phyloP scores from a whole-genome alignment of 495 filamentous ascomycete species.

The Penicillium subrubescens region DNA sequence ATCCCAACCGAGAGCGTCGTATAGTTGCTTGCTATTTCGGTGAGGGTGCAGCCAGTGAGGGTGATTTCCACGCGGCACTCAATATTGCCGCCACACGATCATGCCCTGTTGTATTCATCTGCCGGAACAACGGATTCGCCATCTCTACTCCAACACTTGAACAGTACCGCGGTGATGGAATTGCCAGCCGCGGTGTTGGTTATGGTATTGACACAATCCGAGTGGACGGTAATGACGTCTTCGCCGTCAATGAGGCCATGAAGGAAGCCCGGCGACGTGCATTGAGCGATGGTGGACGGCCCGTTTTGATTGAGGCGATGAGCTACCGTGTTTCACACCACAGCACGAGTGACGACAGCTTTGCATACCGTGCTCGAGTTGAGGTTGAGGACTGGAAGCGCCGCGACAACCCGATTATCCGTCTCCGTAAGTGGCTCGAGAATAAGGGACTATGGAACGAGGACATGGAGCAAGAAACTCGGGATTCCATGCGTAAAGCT shows the following conservation, averaged over 20 bases:
- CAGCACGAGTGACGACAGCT: conserved; percentile 96
- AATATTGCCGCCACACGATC: conserved; percentile 95
- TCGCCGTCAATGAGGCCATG: conserved; percentile 86
- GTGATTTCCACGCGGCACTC: conserved; percentile 95
- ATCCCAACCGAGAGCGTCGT: conserved; percentile 64
- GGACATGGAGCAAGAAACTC: conserved; percentile 71
- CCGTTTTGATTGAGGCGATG: conserved; percentile 94
- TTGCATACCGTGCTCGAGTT: conserved; percentile 89
- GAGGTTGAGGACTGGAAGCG: conserved; percentile 99
- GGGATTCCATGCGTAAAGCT: conserved; percentile 66
- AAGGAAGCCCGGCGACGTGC: conserved; percentile 76
- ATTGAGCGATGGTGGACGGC: conserved; percentile 73
- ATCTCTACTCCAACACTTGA: conserved; percentile 94
- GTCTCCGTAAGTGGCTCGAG: conserved; percentile 92
- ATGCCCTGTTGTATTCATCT: conserved; percentile 91
- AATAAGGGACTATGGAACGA: conserved; percentile 80
- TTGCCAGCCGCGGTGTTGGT: conserved; percentile 89
- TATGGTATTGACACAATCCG: conserved; percentile 98
- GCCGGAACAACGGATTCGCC: conserved; percentile 96
- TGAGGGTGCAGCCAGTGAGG: conserved; percentile 96
- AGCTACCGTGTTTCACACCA: conserved; percentile 96
- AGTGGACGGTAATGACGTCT: conserved; percentile 96
- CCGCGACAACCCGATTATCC: conserved; percentile 89
- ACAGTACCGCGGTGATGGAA: conserved; percentile 96
- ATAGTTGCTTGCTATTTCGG: conserved; percentile 93